Conservation (phyloP, 1,284 basidiomycete genomes). For the Malassezia psittaci region DNA sequence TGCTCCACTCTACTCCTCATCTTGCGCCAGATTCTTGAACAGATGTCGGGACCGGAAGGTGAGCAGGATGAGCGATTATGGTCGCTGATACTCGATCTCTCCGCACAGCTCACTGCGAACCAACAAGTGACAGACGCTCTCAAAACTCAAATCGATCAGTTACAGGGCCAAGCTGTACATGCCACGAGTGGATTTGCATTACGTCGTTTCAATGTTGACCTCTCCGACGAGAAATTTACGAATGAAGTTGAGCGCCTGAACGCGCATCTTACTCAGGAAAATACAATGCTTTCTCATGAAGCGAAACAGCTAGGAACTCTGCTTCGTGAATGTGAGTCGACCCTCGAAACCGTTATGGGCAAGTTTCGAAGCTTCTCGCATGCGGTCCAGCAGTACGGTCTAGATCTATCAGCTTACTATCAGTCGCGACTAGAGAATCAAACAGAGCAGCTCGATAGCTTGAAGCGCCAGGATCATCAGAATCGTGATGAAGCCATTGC, state of each 20-base stretch:
- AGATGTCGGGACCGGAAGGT: slow-evolving; percentile 27
- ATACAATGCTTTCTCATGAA: slow-evolving; percentile 79
- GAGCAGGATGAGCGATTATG: slow-evolving; percentile 39
- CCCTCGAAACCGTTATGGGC: slow-evolving; percentile 88
- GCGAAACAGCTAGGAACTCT: slow-evolving; percentile 81
- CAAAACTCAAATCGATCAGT: slow-evolving; percentile 54
- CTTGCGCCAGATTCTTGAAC: too few relatives aligned
- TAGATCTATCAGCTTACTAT: slow-evolving; percentile 80
- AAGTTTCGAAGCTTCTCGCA: slow-evolving; percentile 88
- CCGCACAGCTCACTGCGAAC: slow-evolving; percentile 67
- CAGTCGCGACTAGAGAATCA: slow-evolving; percentile 50
- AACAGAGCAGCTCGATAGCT: slow-evolving; percentile 5
- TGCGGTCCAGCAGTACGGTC: slow-evolving; percentile 82
- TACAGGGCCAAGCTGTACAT: slow-evolving; percentile 60
- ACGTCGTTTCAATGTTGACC: slow-evolving; percentile 82
- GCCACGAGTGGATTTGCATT: slow-evolving; percentile 69
- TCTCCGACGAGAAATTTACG: slow-evolving; percentile 85
- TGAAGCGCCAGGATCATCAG: not conserved
- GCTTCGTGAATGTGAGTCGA: slow-evolving; percentile 86
- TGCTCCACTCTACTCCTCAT: too few relatives aligned
- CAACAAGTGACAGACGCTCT: slow-evolving; percentile 65
- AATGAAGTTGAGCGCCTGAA: slow-evolving; percentile 82
- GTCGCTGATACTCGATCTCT: slow-evolving; percentile 43
- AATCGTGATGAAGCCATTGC: slow-evolving; percentile 13
- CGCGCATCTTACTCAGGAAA: slow-evolving; percentile 82